phyloP scores from a whole-genome alignment of 1,284 basidiomycete genomes.

The Boletellus dicymbophilus region DNA sequence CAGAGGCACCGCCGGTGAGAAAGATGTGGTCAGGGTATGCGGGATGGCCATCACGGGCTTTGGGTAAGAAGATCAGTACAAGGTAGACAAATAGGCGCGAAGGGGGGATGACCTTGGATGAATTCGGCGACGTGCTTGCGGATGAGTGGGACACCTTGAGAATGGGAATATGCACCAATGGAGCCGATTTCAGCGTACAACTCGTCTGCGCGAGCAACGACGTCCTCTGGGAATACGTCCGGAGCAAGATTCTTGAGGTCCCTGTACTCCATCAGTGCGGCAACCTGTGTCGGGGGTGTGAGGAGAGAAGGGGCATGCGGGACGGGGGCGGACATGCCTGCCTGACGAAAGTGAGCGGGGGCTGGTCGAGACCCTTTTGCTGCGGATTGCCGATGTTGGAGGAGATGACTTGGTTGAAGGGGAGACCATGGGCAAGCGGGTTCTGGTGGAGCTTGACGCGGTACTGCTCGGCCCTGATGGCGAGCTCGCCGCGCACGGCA shows the following conservation, averaged over 20 bases:
- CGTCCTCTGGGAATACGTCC: constrained; percentile 85
- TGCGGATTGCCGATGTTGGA: constrained; percentile 99
- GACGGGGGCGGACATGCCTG: constrained; percentile 62
- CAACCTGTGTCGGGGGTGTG: constrained; percentile 56
- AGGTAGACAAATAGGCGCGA: background rate
- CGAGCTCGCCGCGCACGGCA: constrained; percentile 96
- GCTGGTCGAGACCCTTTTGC: constrained; percentile 92
- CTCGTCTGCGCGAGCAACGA: constrained; percentile 80
- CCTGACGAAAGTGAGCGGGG: constrained; percentile 90
- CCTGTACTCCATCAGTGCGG: constrained; percentile 92
- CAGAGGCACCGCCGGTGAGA: constrained; percentile 92
- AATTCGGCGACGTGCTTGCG: constrained; percentile 90
- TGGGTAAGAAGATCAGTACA: constrained; percentile 8
- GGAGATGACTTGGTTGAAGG: constrained; percentile 89
- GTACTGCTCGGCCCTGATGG: constrained; percentile 90
- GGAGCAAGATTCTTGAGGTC: constrained; percentile 79
- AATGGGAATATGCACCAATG: constrained; percentile 95
- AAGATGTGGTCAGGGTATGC: constrained; percentile 88
- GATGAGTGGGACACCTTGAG: constrained; percentile 90
- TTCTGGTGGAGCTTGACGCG: constrained; percentile 65
- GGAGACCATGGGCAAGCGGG: constrained; percentile 54
- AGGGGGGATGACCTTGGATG: constrained; percentile 45
- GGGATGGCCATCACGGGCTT: constrained; percentile 89
- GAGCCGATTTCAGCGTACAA: constrained; percentile 89
- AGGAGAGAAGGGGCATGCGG: background rate